A percentile compares a stretch with the other conserved stretches of the same genome.
Conservation (phyloP, 371 early-diverging fungal species). For the Saksenaea vasiformis region DNA sequence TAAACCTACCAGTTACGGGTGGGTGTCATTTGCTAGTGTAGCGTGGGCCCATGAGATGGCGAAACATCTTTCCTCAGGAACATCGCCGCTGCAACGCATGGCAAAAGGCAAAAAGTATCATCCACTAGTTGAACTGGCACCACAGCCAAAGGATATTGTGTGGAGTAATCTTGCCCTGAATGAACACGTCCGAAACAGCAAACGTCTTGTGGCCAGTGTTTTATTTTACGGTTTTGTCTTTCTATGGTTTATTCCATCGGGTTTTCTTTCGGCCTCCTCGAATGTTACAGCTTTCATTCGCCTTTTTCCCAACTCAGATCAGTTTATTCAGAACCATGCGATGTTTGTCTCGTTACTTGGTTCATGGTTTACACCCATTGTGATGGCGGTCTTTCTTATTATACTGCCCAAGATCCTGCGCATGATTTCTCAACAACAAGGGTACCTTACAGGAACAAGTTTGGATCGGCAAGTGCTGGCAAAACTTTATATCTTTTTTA, state of each 20-base stretch:
- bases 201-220: conserved; percentile 56
- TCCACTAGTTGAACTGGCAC: conserved; percentile 53
- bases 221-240: conserved; percentile 64
- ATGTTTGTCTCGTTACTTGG: conserved; percentile 62
- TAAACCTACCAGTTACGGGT: conserved; percentile 71
- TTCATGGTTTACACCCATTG: conserved; percentile 70
- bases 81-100: conserved; percentile 16
- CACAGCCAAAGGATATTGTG: conserved; percentile 78
- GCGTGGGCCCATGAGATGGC: conserved; percentile 66
- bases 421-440: conserved; percentile 73
- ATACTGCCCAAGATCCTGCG: conserved; percentile 71
- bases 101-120: neutral
- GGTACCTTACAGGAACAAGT: conserved; percentile 73
- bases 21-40: conserved; percentile 70
- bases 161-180: conserved; percentile 77
- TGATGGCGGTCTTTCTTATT: conserved; percentile 71
- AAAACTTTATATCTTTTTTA: conserved; percentile 80
- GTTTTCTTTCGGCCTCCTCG: conserved; percentile 62
- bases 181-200: conserved; percentile 55
- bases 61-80: conserved; percentile 23
- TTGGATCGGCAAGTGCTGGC: conserved; percentile 75
- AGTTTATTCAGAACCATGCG: conserved; percentile 51
- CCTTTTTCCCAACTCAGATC: conserved; percentile 50
- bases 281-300: conserved; percentile 56
- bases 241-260: conserved; percentile 69